Conservation (phyloP, 2,329 filamentous ascomycete genomes). For the Paecilomyces formosus region DNA sequence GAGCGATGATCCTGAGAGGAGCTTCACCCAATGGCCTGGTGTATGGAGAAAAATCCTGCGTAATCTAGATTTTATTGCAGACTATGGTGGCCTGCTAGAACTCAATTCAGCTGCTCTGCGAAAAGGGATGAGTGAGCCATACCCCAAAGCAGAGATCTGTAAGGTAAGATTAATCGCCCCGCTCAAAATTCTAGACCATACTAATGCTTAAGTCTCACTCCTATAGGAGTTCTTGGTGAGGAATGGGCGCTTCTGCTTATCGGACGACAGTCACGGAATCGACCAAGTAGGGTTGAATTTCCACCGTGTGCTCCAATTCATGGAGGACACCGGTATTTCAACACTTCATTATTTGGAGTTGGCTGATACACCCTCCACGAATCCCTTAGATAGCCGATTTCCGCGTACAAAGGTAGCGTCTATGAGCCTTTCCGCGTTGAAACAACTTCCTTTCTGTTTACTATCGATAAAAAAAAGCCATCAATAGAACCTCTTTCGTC, state of each 20-base stretch:
- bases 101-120: slow-evolving; percentile 80
- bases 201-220: slow-evolving; percentile 11
- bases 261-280: slow-evolving; percentile 88
- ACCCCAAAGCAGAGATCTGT: slow-evolving; percentile 73
- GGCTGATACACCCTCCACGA: slow-evolving; percentile 6
- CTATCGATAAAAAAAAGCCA: background rate
- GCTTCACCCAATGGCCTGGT: slow-evolving; percentile 49
- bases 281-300: slow-evolving; percentile 87
- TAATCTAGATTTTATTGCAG: slow-evolving; percentile 64
- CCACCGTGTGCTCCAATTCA: slow-evolving; percentile 59
- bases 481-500: background rate
- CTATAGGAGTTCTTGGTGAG: slow-evolving; percentile 61
- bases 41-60: slow-evolving; percentile 70
- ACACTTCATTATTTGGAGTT: slow-evolving; percentile 31
- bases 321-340: slow-evolving; percentile 45
- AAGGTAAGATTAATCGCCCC: slow-evolving; percentile 47
- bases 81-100: slow-evolving; percentile 78
- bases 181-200: slow-evolving; percentile 1
- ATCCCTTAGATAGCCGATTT: slow-evolving; percentile 26
- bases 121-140: slow-evolving; percentile 86
- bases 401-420: slow-evolving; percentile 25
- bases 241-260: slow-evolving; percentile 79
- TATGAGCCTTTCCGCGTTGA: slow-evolving; percentile 26
- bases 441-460: slow-evolving; percentile 25
- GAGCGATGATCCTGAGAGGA: slow-evolving; percentile 59